Evolutionary conservation across 805 yeast genomes (phyloP).

Genomic region (Candida michaelii): DNA sequence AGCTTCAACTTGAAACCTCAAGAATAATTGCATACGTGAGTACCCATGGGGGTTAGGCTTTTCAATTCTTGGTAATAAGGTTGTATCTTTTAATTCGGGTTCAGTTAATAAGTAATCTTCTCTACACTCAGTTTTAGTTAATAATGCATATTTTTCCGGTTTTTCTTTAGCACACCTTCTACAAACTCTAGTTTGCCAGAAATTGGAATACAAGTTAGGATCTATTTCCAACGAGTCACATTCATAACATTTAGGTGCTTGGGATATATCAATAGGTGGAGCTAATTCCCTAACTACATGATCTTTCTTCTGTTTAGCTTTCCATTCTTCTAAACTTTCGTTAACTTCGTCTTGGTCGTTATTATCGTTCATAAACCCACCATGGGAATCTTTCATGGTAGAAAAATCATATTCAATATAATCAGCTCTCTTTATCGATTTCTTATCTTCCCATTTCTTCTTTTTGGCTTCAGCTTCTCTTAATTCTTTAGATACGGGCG

Average conservation of each 20-base stretch:
- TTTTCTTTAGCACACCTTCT: conserved; percentile 64
- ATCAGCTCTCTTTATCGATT: conserved; percentile 53
- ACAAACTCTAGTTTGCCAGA: conserved; percentile 71
- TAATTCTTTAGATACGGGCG: conserved; percentile 13
- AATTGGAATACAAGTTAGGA: conserved; percentile 64
- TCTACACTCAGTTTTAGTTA: conserved; percentile 93
- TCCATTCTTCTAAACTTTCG: conserved; percentile 45
- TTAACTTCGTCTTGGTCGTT: conserved; percentile 14
- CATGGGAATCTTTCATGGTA: conserved; percentile 83
- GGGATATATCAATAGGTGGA: conserved; percentile 69
- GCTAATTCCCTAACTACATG: conserved; percentile 51
- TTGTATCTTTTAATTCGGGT: conserved; percentile 77
- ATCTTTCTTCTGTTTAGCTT: conserved; percentile 43
- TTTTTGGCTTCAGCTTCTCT: conserved; percentile 7
- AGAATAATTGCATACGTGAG: conserved; percentile 88
- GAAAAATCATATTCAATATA: conserved; percentile 86
- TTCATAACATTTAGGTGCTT: conserved; percentile 81
- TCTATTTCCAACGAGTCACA: conserved; percentile 83
- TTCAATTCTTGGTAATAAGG: conserved; percentile 71
- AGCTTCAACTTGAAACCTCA: conserved; percentile 90
- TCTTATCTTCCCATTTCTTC: conserved; percentile 17
- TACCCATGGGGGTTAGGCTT: conserved; percentile 95
- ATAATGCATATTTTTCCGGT: conserved; percentile 86
- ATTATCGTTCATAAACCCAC: conserved; percentile 66
- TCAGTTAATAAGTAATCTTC: conserved; percentile 93